phyloP scores from a whole-genome alignment of 345 rosid genomes.

The Aquilaria yunnanensis region DNA sequence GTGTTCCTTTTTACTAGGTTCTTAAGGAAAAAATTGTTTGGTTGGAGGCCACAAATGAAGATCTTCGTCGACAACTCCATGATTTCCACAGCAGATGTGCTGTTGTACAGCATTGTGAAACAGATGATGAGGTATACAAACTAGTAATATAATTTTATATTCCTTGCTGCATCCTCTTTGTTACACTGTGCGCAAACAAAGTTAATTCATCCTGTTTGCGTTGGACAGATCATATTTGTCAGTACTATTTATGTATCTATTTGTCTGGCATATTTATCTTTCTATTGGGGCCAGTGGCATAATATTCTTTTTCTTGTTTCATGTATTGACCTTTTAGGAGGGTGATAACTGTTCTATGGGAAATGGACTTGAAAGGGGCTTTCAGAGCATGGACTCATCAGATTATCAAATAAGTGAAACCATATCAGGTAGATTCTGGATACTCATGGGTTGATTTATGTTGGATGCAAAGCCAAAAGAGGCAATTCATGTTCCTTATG shows the following conservation, averaged over 20 bases:
- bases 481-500: no score
- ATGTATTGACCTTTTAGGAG: slow-evolving; percentile 38
- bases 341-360: slow-evolving; percentile 52
- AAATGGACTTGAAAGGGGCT: slow-evolving; percentile 78
- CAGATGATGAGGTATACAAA: slow-evolving; percentile 64
- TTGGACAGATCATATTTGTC: no score
- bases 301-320: no score
- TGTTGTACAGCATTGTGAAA: slow-evolving; percentile 50
- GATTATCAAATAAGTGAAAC: slow-evolving; percentile 80
- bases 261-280: no score
- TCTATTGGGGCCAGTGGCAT: no score
- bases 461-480: no score
- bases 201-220: no score
- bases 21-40: slow-evolving; percentile 88
- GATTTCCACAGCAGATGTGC: slow-evolving; percentile 66
- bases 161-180: no score
- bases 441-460: no score
- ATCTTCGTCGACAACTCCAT: slow-evolving; percentile 89
- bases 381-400: slow-evolving; percentile 69
- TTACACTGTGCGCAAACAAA: no score
- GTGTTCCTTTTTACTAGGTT: slow-evolving; percentile 30
- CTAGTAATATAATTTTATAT: no score
- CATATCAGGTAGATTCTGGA: slow-evolving; percentile 38
- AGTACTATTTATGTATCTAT: no score
- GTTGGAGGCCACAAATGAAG: slow-evolving; percentile 91